Evolutionary conservation across 805 yeast genomes (phyloP), one percentile per base, ranked within the genome.

Genomic region (Kluyveromyces dobzhanskii): DNA sequence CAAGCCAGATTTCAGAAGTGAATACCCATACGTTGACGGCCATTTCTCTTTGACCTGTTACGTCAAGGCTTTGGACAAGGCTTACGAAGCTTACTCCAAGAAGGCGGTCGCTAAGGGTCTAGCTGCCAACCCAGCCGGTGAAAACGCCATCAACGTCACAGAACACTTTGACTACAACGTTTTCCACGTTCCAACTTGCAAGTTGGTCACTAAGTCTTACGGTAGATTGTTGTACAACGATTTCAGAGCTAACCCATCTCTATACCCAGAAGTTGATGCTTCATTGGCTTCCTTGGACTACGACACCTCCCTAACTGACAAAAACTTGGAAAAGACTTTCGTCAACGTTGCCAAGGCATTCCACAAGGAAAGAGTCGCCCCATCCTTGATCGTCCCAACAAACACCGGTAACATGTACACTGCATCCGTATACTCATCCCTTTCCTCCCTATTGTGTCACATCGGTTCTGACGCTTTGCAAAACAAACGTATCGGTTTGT

Each of bases 331-430:
- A 66, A 92, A 90, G 72, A 70, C 80, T 14, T 88, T 90, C 65
- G 74, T 88, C 51, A 76, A 76, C 21, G 67, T 81, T 47, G 76
- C 94, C 24, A 85, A 87, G 71, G 78, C 74, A 44, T 65, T 69
- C 46, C 69, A 77, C 45, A 74, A 75, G 47, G 74, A 70, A 56
- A 76, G 85, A 63, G 86, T 92, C 42, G 69, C 70, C 37, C 92
- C 95, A 26, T 78, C 95, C 14, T 70, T 92, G 62, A 71, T 67
- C 51, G 86, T 87, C 32, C 90, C 97, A 58, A 90, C 97, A 47
- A 90, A 90, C 67, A 86, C 94, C 46, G 99, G 99, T 67, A 92
- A 92, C 75, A 83, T 88, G 85, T 92, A 92, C 75, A 85, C 97
- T 32, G 97, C 88, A 47, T 85, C 96, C 26, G 78, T 86, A 35